Evolutionary conservation across 2,329 filamentous ascomycete species (phyloP), one percentile per base, ranked within the genome.

Genomic region (Neofusicoccum ribis): DNA sequence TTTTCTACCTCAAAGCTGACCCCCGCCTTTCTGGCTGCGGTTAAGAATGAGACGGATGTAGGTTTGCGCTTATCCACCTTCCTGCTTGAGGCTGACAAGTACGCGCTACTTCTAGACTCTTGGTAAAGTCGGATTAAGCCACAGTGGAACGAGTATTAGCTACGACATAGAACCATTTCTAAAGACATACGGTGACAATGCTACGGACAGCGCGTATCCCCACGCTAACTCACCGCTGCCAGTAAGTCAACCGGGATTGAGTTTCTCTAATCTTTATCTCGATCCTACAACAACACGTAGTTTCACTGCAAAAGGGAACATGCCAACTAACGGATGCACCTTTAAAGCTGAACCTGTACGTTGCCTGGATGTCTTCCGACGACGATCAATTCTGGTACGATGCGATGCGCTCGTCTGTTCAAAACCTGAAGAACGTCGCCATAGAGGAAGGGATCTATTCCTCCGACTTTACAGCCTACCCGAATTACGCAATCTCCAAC

Each of bases 401-500:
- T 8, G 9, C 54, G 6, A 59, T 59, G 54, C 54, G 54, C 23
- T 17, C 54, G 23, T 59, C 54, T 5, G 23, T 59, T 2, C 27
- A 59, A 5, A 27, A 6, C 8, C 9, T 59, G 39, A 44, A 46
- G 39, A 12, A 59, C 7, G 15, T 46, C 12, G 54, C 54, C 54
- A 34, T 44, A 3, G 14, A 46, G 3, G 54, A 59, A 37, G 56
- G 56, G 12, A 60, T 60, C n/a, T 37, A 60, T 6, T 14, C 54
- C 2, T 3, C 31, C 1, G 43, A 34, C 11, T 47, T 37, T n/a
- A 39, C 56, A 11, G 7, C n/a, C 2, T 47, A 60, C 31, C 56
- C 56, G 6, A 60, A 60, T 27, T 60, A 60, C 31, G 56, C 56
- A 5, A 60, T 60, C 12, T 15, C 56, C n/a, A 49, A 60, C n/a